Evolutionary conservation across 371 early-diverging fungal genomes (phyloP).

Genomic region (Mucor circinelloides): DNA sequence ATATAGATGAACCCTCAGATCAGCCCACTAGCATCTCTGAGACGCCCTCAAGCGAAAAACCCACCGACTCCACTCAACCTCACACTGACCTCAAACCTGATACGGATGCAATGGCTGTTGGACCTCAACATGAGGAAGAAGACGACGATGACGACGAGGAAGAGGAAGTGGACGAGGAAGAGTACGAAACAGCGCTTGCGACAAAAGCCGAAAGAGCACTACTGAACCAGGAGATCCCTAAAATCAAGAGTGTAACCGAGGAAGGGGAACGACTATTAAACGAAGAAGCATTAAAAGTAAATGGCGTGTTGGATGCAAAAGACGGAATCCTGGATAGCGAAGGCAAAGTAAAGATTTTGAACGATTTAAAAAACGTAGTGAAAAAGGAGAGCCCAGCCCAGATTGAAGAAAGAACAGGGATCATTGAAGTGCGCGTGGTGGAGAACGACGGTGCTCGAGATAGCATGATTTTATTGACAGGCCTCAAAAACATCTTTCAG

Average conservation of each 20-base stretch:
- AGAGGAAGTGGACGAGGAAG: constrained; percentile 14
- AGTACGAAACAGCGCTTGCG: constrained; percentile 16
- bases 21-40: background rate
- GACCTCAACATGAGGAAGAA: background rate
- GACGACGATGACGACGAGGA: background rate
- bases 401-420: constrained; percentile 70
- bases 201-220: constrained; percentile 33
- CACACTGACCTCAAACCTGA: background rate
- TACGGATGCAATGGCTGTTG: background rate
- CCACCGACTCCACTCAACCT: background rate
- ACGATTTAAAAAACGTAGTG: constrained; percentile 21
- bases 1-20: background rate
- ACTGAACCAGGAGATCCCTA: constrained; percentile 11
- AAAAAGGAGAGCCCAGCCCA: constrained; percentile 51
- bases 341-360: constrained; percentile 21
- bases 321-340: constrained; percentile 16
- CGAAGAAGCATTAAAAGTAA: constrained; percentile 23
- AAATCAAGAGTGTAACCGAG: constrained; percentile 17
- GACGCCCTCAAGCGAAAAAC: background rate
- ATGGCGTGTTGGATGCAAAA: constrained; percentile 26
- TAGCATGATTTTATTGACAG: constrained; percentile 88
- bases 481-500: constrained; percentile 96
- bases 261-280: constrained; percentile 20
- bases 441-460: constrained; percentile 77
- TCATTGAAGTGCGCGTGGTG: constrained; percentile 75